A percentile compares a stretch with the other conserved stretches of the same genome.
phyloP scores from a whole-genome alignment of 73 alveolate genomes.

The Paraurostyla sp. region DNA sequence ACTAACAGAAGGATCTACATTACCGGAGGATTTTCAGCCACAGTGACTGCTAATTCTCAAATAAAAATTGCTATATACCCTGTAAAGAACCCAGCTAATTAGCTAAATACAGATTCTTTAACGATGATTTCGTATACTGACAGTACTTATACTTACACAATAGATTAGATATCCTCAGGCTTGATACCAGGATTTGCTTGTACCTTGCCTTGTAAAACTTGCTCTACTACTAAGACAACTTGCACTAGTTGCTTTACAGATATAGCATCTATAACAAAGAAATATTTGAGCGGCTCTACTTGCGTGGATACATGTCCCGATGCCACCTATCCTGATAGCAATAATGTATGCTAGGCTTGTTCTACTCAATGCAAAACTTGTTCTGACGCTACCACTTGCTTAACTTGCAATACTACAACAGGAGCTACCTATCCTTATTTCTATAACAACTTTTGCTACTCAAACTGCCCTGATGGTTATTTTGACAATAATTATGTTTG shows the following conservation, averaged over 20 bases:
- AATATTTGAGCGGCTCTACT: background rate
- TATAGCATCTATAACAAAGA: too few relatives aligned
- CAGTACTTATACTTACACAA: background rate
- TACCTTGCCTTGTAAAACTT: conserved; percentile 60
- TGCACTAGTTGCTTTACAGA: background rate
- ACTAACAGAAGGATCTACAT: too few relatives aligned
- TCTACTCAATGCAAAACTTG: conserved; percentile 32
- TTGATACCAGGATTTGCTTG: conserved; percentile 56
- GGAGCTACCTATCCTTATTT: background rate
- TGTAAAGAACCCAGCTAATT: too few relatives aligned
- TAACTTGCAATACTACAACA: background rate
- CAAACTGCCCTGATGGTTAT: background rate
- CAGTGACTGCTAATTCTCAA: too few relatives aligned
- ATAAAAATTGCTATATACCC: too few relatives aligned
- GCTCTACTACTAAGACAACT: conserved; percentile 5
- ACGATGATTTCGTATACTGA: background rate
- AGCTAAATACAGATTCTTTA: too few relatives aligned
- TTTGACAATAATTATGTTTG: too few relatives aligned
- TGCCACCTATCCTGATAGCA: background rate
- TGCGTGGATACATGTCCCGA: background rate
- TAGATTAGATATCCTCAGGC: conserved; percentile 44
- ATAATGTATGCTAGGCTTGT: conserved; percentile 16
- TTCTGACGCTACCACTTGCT: background rate
- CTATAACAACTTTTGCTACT: background rate
- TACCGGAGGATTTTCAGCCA: too few relatives aligned